Evolutionary conservation across 2,329 filamentous ascomycete species (phyloP).

Genomic region (Fusarium sp.): DNA sequence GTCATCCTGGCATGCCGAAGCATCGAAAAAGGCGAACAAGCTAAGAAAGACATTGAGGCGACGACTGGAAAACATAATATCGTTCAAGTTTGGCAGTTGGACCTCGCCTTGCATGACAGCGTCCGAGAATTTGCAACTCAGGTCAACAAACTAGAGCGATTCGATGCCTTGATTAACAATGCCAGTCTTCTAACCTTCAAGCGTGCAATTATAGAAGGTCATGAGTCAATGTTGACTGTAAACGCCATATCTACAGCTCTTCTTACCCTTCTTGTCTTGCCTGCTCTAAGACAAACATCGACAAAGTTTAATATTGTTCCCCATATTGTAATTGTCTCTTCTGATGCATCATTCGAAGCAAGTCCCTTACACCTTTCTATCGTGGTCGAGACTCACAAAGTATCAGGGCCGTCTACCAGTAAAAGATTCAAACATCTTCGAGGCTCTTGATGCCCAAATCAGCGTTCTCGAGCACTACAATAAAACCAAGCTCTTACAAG

Average conservation of each 20-base stretch:
- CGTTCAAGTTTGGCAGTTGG: conserved; percentile 60
- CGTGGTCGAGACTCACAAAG: neutral
- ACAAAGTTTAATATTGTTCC: conserved; percentile 51
- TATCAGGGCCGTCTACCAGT: conserved; percentile 52
- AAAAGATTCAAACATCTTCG: conserved; percentile 50
- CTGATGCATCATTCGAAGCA: conserved; percentile 49
- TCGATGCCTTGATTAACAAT: conserved; percentile 60
- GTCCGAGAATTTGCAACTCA: conserved; percentile 53
- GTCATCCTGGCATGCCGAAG: conserved; percentile 59
- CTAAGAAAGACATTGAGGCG: conserved; percentile 53
- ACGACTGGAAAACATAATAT: conserved; percentile 41
- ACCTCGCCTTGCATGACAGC: conserved; percentile 56
- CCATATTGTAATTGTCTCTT: conserved; percentile 56
- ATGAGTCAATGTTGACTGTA: conserved; percentile 58
- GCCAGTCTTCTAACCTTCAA: conserved; percentile 47
- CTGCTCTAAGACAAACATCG: conserved; percentile 55
- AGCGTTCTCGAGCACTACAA: conserved; percentile 45
- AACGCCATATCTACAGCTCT: conserved; percentile 63
- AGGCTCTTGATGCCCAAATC: conserved; percentile 48
- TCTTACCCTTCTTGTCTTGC: conserved; percentile 58
- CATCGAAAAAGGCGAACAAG: conserved; percentile 56
- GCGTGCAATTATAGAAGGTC: conserved; percentile 52
- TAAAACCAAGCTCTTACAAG: conserved; percentile 50
- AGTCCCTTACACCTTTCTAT: neutral
- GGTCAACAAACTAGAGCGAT: conserved; percentile 51